Conservation (phyloP, 148 eudicot species). For the Rhododendron molle region DNA sequence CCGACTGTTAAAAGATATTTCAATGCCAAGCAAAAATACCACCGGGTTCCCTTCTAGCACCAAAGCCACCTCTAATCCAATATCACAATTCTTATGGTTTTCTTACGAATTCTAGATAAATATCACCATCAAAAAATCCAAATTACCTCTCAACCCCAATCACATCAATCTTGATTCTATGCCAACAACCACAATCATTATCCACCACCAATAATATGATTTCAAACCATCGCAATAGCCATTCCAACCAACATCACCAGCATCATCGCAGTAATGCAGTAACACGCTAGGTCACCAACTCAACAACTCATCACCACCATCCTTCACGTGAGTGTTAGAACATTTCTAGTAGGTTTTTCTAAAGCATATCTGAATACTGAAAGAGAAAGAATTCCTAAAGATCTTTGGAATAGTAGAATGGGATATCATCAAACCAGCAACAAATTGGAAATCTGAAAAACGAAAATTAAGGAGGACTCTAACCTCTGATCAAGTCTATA, state of each 20-base stretch:
- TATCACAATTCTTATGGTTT: neutral
- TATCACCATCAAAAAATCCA: neutral
- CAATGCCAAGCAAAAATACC: neutral
- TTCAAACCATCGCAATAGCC: neutral
- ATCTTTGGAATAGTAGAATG: neutral
- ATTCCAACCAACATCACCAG: neutral
- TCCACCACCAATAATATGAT: neutral
- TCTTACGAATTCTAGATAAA: neutral
- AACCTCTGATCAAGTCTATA: neutral
- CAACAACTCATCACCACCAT: neutral
- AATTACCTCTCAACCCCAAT: neutral
- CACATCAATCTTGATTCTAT: neutral
- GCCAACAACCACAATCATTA: neutral
- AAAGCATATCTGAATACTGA: neutral
- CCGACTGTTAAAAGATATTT: neutral
- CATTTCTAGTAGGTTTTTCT: neutral
- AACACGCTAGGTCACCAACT: neutral
- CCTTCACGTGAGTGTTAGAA: neutral
- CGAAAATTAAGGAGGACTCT: neutral
- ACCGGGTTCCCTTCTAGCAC: neutral
- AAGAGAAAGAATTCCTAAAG: neutral
- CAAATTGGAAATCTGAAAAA: neutral
- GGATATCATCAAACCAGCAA: neutral
- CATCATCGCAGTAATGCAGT: neutral
- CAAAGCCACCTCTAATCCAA: neutral